Base-by-base conservation (phyloP, 345 rosid genomes). In the Eutrema japonicum region DNA sequence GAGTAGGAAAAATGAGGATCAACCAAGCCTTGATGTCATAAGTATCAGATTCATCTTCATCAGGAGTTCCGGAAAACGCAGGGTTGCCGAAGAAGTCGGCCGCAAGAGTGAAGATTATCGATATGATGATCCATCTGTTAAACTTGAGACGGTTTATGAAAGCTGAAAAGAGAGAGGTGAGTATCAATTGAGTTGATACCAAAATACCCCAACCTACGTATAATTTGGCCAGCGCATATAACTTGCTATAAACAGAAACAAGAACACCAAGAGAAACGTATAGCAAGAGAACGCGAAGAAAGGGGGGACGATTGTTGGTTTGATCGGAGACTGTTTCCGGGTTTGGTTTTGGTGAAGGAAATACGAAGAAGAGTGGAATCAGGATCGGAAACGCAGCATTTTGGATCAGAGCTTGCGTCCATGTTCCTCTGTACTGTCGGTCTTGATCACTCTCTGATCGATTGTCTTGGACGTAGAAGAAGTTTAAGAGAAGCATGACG, bases 111-210 rank as follows among this genome's bases (percentile, higher is more conserved):
- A 77, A 3, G 35, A 81, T 9, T 2, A 82, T 57, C 2, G 88
- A 83, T 18, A 80, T 73, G 46, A 85, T 65, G 10, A 84, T 82
- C 56, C 83, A 84, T 49, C 80, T 27, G 43, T 80, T 83, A 71
- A 84, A 72, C 71, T 83, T 85, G 49, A 82, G 75, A 37, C 76
- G 71, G 68, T 86, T 85, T 63, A 84, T 60, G 76, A 81, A 76
- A 77, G 70, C 72, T n/a, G 85, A 81, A 65, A 85, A 80, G 7
- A 86, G 53, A 5, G 82, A 80, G 26, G 80, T 87, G 3, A 79
- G 77, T 7, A 75, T 70, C 68, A 87, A 40, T 58, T 89, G 93
- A 58, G 87, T 54, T 9, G 88, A 82, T 22, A 81, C 46, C 49
- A 81, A 72, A 10, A 78, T 37, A 8, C 80, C 77, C 72, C 66